Conservation (phyloP, 1,284 basidiomycete genomes). For the Porogramme epimiltina region DNA sequence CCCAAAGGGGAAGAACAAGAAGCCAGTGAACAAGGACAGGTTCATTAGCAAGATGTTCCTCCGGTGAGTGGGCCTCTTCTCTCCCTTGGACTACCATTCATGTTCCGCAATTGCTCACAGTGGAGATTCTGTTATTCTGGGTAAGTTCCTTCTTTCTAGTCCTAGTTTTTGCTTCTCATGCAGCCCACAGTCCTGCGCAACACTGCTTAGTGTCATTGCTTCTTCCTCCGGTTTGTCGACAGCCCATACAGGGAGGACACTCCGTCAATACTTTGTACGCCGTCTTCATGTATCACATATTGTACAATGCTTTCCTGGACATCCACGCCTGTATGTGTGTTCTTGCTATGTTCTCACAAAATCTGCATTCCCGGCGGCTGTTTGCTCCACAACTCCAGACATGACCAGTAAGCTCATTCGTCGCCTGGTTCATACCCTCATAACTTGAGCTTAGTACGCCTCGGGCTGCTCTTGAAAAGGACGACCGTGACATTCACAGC, state of each 20-base stretch:
- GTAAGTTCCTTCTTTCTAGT: conserved; percentile 48
- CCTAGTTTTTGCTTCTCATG: conserved; percentile 13
- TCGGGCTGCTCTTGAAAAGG: too few species aligned
- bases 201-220: conserved; percentile 56
- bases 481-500: too few species aligned
- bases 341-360: too few species aligned
- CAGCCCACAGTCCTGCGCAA: conserved; percentile 77
- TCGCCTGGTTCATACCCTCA: too few species aligned
- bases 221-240: background rate
- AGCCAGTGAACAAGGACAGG: conserved; percentile 97
- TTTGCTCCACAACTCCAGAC: too few species aligned
- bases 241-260: background rate
- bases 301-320: conserved; percentile 12
- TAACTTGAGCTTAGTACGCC: too few species aligned
- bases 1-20: conserved; percentile 98
- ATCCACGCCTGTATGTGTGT: too few species aligned
- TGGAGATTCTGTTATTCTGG: conserved; percentile 93
- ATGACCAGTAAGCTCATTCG: too few species aligned
- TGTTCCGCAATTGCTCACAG: conserved; percentile 39
- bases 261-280: conserved; percentile 8
- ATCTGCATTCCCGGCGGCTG: too few species aligned
- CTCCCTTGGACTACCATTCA: background rate
- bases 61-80: conserved; percentile 50
- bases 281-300: conserved; percentile 19
- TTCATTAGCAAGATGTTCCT: conserved; percentile 99